These are phyloP conservation scores for Suhomyces xylopsoci DNA, from an alignment of 805 yeast genomes.

Conservation along the genomic window DNA sequence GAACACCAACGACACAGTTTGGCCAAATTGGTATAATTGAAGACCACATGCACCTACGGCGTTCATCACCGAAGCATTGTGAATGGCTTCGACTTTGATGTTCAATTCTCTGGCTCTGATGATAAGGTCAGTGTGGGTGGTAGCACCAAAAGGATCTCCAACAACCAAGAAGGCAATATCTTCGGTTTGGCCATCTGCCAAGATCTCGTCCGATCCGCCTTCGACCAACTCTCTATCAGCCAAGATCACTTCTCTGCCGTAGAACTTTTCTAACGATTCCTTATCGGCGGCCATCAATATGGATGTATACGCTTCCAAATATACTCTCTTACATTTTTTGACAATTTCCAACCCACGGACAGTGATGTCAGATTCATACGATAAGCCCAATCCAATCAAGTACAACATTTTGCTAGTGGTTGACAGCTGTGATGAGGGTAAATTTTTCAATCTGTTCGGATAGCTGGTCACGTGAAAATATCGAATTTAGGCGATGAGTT, in stretches of 20 bases:
- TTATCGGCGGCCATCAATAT: constrained; percentile 90
- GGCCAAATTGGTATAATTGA: constrained; percentile 93
- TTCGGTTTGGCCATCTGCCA: constrained; percentile 70
- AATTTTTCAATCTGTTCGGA: not conserved
- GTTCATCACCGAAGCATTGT: constrained; percentile 96
- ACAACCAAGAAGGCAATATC: constrained; percentile 94
- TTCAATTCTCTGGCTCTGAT: constrained; percentile 84
- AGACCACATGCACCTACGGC: constrained; percentile 98
- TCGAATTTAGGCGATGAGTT: constrained; percentile 2
- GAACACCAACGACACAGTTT: constrained; percentile 93
- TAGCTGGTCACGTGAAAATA: constrained; percentile 9
- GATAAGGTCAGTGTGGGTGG: constrained; percentile 93
- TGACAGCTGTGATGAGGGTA: not conserved
- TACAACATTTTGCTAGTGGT: constrained; percentile 60
- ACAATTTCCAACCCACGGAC: constrained; percentile 90
- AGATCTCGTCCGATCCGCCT: constrained; percentile 77
- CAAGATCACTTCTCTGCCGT: constrained; percentile 77
- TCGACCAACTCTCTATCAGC: constrained; percentile 97
- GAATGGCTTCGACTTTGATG: constrained; percentile 77
- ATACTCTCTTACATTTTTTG: constrained; percentile 81
- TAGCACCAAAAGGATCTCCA: constrained; percentile 97
- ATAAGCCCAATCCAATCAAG: constrained; percentile 86
- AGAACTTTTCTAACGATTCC: constrained; percentile 71
- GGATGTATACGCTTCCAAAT: constrained; percentile 92
- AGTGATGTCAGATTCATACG: constrained; percentile 86